Evolutionary conservation across 805 yeast genomes (phyloP), one percentile per base, ranked within the genome.

Genomic region (Komagataella ulmi): DNA sequence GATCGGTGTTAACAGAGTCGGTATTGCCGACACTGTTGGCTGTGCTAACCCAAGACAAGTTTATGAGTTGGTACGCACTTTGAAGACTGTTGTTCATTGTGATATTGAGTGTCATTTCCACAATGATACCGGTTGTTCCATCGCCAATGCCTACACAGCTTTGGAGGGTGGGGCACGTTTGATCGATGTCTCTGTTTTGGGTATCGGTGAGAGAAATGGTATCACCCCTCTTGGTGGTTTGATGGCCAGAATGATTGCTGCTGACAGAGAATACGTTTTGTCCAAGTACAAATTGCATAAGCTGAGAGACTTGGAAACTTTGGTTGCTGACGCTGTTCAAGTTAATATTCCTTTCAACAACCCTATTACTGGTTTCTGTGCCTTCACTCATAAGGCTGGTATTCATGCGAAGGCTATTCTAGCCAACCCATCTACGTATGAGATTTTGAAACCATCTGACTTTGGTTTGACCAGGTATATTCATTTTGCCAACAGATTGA

Each of bases 41-140:
- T 85, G 98, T 69, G 99, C 99, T 58, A 91, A 91, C 75, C 99
- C 99, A 62, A 83, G 99, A 73, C 98, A 93, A 72, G 99, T 91
- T 54, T 91, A 91, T 69, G 99, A 91, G 73, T 80, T 91, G 60
- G 93, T 91, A 56, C 83, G 95, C 65, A 93, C 99, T 47, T 80
- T 91, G 68, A 88, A 83, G 71, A 81, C 90, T 12, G 96, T 91
- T 50, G 98, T 91, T 49, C 83, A 87, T 44, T 91, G 98, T 75
- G 99, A 91, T 67, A 90, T 91, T 62, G 99, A 91, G 74, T 88
- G 97, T 69, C 99, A 91, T 70, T 93, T 91, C 87, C 99, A 91
- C 74, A 88, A 91, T 68, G 99, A 91, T 70, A 91, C 99, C 40
- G 99, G 99, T 56, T 93, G 98, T 75, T 97, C 99, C 58, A 88